Conservation (phyloP, 2,329 filamentous ascomycete genomes). For the Immersiporthe knoxdaviesiana region DNA sequence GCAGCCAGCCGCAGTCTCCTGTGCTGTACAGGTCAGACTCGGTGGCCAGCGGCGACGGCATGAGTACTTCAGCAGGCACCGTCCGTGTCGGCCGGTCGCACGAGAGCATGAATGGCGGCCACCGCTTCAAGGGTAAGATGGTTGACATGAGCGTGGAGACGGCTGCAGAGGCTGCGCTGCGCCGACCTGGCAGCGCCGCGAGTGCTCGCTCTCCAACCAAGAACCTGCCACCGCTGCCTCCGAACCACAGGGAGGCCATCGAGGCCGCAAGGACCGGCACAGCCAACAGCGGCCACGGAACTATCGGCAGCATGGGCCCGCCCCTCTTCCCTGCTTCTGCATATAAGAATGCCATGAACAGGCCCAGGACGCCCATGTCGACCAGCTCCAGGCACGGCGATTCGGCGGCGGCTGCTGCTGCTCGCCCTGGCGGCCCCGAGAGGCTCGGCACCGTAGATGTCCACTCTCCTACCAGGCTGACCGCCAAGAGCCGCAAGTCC, state of each 20-base stretch:
- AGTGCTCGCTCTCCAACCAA: constrained; percentile 59
- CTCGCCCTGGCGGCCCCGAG: constrained; percentile 47
- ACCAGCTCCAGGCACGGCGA: constrained; percentile 57
- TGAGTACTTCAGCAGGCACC: constrained; percentile 40
- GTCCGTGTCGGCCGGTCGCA: constrained; percentile 52
- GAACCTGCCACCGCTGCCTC: constrained; percentile 71
- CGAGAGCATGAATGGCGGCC: constrained; percentile 53
- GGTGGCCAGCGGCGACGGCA: constrained; percentile 31
- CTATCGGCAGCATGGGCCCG: constrained; percentile 70
- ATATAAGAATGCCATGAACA: constrained; percentile 46
- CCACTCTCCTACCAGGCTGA: constrained; percentile 52
- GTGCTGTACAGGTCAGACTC: constrained; percentile 44
- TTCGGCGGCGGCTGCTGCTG: too few relatives aligned
- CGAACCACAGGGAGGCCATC: constrained; percentile 83
- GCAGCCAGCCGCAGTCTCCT: constrained; percentile 32
- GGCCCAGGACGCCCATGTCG: constrained; percentile 63
- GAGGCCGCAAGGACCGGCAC: constrained; percentile 72
- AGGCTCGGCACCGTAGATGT: constrained; percentile 52
- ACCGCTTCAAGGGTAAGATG: constrained; percentile 43
- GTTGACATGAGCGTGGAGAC: constrained; percentile 42
- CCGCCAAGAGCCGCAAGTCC: constrained; percentile 64
- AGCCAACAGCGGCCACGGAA: constrained; percentile 48
- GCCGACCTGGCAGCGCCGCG: constrained; percentile 72
- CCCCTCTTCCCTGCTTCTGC: constrained; percentile 83
- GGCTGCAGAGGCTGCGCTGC: constrained; percentile 43